Evolutionary conservation across 176 grass and related monocot species (phyloP).

Genomic region (Eragrostis nindensis): DNA sequence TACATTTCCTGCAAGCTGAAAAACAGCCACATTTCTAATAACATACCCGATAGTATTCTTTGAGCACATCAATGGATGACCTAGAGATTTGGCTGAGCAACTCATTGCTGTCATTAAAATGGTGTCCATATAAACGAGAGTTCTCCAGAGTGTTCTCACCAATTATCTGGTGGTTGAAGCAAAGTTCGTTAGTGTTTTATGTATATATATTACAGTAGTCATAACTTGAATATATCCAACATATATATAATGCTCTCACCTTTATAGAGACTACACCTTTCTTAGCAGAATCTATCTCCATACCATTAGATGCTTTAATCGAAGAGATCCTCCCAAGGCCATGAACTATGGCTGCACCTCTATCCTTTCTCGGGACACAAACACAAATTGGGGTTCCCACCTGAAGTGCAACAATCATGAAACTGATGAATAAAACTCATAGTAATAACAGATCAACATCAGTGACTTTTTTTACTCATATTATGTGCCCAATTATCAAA

Average conservation of each 20-base stretch:
- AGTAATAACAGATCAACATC: background rate
- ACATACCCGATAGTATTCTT: conserved; percentile 65
- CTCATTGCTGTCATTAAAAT: conserved; percentile 79
- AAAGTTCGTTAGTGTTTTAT: conserved; percentile 32
- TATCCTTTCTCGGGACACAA: conserved; percentile 57
- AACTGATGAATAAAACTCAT: background rate
- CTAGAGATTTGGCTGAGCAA: conserved; percentile 77
- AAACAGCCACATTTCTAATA: background rate
- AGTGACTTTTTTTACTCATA: background rate
- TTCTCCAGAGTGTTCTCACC: conserved; percentile 60
- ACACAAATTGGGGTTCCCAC: conserved; percentile 77
- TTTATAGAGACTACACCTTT: conserved; percentile 44
- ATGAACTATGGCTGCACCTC: conserved; percentile 41
- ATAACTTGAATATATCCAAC: background rate
- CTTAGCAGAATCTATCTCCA: conserved; percentile 27
- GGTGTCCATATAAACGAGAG: conserved; percentile 54
- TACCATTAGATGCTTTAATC: conserved; percentile 62
- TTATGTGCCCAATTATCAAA: background rate
- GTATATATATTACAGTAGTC: background rate
- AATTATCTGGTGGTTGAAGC: conserved; percentile 42
- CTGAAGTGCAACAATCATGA: conserved; percentile 35
- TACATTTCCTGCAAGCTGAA: background rate
- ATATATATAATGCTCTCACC: background rate
- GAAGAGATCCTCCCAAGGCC: conserved; percentile 72
- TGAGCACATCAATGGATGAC: conserved; percentile 77